A percentile compares a stretch with the other conserved stretches of the same genome.
phyloP scores from a whole-genome alignment of 2,329 filamentous ascomycete genomes.

The Leptographium flavum region DNA sequence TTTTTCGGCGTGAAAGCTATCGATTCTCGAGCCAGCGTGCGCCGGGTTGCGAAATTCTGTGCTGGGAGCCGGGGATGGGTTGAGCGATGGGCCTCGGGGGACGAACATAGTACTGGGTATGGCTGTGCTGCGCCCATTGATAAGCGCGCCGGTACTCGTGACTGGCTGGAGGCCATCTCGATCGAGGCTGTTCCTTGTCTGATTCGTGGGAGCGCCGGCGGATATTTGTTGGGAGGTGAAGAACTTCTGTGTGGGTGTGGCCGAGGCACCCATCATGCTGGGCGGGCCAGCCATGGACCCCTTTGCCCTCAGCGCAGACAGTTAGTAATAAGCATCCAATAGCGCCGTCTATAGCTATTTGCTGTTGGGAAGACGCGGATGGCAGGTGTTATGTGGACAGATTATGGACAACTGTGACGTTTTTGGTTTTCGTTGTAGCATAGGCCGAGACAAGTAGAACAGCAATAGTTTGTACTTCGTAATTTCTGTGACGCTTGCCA shows the following conservation, averaged over 20 bases:
- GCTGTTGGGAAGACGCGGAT: neutral
- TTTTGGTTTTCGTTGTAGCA: no score
- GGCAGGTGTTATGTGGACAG: no score
- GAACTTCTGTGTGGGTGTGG: conserved; percentile 39
- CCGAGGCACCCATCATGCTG: conserved; percentile 38
- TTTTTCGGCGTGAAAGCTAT: conserved; percentile 37
- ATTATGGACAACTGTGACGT: no score
- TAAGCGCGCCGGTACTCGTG: conserved; percentile 22
- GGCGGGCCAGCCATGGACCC: conserved; percentile 22
- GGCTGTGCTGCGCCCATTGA: conserved; percentile 28
- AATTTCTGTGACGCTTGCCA: no score
- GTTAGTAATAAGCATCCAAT: conserved; percentile 12
- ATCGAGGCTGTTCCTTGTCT: conserved; percentile 33
- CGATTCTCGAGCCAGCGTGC: conserved; percentile 45
- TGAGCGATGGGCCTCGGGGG: conserved; percentile 54
- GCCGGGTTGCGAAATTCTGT: conserved; percentile 68
- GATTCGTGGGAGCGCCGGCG: conserved; percentile 20
- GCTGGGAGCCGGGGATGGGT: conserved; percentile 56
- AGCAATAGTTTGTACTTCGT: no score
- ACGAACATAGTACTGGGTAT: conserved; percentile 46
- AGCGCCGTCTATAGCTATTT: neutral
- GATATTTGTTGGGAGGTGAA: conserved; percentile 27
- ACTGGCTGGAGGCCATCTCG: conserved; percentile 35
- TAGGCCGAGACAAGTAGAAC: no score
- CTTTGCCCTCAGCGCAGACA: conserved; percentile 16